These are phyloP conservation scores for Alternaria rosae DNA, from an alignment of 2,329 filamentous ascomycete species.

Conservation along the genomic window DNA sequence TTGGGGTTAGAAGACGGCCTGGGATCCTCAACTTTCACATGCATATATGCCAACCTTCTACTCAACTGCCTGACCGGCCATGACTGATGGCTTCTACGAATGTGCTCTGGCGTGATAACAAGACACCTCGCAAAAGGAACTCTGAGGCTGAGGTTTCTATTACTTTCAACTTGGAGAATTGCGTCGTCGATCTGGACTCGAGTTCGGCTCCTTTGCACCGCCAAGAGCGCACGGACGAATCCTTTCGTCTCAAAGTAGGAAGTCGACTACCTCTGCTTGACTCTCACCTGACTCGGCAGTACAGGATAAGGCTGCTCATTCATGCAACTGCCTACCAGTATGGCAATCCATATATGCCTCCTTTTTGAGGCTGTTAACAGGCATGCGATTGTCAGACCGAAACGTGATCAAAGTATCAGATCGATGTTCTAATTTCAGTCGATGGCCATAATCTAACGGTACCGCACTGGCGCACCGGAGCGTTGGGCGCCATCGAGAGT, in stretches of 20 bases:
- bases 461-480: conserved; percentile 21
- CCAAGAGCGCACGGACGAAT: conserved; percentile 25
- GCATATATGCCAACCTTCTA: neutral
- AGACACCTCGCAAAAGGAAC: neutral
- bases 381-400: neutral
- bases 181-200: conserved; percentile 26
- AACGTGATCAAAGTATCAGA: neutral
- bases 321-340: conserved; percentile 13
- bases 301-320: conserved; percentile 9
- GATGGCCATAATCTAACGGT: conserved; percentile 34
- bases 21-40: neutral
- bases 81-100: neutral
- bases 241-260: conserved; percentile 13
- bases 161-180: conserved; percentile 14
- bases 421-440: conserved; percentile 18
- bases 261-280: conserved; percentile 2
- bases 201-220: conserved; percentile 24
- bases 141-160: neutral
- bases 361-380: neutral
- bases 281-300: conserved; percentile 1
- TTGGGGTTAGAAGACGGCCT: neutral
- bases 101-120: conserved; percentile 1
- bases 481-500: conserved; percentile 28
- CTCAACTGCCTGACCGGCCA: neutral
- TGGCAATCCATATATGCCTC: neutral